phyloP scores from a whole-genome alignment of 192 early-diverging fungal genomes.

The Umbelopsis sp. region DNA sequence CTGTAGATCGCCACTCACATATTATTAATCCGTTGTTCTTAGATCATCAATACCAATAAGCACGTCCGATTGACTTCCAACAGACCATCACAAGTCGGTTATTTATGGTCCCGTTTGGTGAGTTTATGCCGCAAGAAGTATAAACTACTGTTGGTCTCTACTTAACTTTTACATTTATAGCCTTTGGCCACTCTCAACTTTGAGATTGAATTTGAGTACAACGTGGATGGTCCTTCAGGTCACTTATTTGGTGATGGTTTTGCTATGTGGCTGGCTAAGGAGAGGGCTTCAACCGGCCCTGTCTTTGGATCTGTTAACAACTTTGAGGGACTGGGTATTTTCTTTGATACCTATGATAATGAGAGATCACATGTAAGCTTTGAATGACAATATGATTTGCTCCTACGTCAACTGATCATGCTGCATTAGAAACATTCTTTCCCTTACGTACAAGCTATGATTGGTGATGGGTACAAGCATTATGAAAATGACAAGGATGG shows the following conservation, averaged over 20 bases:
- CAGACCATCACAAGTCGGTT: conserved; percentile 77
- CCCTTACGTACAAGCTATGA: conserved; percentile 92
- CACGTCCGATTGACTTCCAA: conserved; percentile 89
- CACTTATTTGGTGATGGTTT: conserved; percentile 94
- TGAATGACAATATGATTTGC: no score
- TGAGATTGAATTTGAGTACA: conserved; percentile 94
- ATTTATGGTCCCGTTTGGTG: conserved; percentile 76
- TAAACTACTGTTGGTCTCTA: not conserved
- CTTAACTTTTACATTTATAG: conserved; percentile 40
- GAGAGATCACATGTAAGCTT: conserved; percentile 54
- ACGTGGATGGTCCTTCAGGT: conserved; percentile 73
- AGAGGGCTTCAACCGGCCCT: conserved; percentile 69
- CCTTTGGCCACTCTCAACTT: conserved; percentile 69
- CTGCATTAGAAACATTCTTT: conserved; percentile 61
- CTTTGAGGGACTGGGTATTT: conserved; percentile 91
- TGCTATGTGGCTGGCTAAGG: conserved; percentile 90
- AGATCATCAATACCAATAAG: conserved; percentile 81
- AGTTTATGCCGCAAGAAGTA: not conserved
- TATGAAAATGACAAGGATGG: conserved; percentile 91
- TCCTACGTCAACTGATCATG: not conserved
- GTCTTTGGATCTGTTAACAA: conserved; percentile 89
- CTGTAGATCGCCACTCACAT: not conserved
- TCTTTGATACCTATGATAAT: conserved; percentile 97
- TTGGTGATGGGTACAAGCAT: conserved; percentile 85
- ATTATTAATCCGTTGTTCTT: not conserved